Conservation (phyloP, 768 basidiomycete genomes). For the Hydnomerulius pinastri region DNA sequence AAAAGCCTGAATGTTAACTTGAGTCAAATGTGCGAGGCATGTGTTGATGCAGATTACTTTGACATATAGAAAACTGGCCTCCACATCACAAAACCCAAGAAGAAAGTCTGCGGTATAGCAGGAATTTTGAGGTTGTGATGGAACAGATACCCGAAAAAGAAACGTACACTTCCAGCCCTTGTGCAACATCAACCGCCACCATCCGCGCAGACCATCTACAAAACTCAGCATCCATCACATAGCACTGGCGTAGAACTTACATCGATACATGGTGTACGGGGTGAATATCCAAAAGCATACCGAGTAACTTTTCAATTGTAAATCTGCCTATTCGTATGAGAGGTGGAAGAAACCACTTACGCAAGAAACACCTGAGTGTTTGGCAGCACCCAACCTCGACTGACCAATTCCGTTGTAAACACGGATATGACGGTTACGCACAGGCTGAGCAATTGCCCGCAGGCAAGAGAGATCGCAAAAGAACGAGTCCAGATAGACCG, state of each 20-base stretch:
- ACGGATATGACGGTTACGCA: conserved; percentile 35
- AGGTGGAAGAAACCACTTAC: conserved; percentile 42
- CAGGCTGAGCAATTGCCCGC: conserved; percentile 4
- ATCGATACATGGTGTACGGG: conserved; percentile 81
- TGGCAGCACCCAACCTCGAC: conserved; percentile 62
- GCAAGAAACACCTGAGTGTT: conserved; percentile 78
- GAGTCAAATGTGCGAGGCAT: neutral
- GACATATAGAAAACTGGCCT: conserved; percentile 78
- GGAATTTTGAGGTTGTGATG: neutral
- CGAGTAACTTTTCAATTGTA: conserved; percentile 58
- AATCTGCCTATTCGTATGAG: neutral
- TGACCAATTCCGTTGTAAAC: conserved; percentile 70
- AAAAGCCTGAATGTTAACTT: conserved; percentile 50
- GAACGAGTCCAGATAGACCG: conserved; percentile 9
- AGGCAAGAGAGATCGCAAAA: conserved; percentile 1
- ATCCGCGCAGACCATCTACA: conserved; percentile 73
- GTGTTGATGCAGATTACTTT: conserved; percentile 41
- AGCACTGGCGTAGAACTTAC: conserved; percentile 39
- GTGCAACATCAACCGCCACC: conserved; percentile 63
- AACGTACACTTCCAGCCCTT: conserved; percentile 81
- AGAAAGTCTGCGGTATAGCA: conserved; percentile 53
- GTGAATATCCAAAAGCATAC: conserved; percentile 69
- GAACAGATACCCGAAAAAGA: conserved; percentile 17
- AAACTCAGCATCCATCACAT: neutral
- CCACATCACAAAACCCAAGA: conserved; percentile 73